These are phyloP conservation scores for Camillea tinctor DNA, from an alignment of 2,329 filamentous ascomycete genomes.

Conservation along the genomic window DNA sequence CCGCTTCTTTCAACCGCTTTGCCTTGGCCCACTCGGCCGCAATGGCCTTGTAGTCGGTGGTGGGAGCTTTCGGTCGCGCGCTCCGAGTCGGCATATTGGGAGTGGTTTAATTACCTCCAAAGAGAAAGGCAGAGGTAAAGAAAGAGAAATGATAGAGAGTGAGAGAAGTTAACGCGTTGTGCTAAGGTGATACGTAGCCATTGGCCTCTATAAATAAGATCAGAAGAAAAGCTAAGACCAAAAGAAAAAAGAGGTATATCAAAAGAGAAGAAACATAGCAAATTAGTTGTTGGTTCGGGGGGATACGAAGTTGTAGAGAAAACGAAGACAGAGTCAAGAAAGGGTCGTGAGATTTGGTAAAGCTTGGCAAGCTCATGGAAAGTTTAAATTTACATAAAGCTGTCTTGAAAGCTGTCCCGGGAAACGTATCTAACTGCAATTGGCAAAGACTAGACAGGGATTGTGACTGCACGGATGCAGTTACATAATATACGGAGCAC, in stretches of 20 bases:
- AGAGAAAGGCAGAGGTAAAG: neutral
- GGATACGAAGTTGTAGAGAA: constrained; percentile 7
- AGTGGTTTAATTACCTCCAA: neutral
- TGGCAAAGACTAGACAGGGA: no score
- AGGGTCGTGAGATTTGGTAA: no score
- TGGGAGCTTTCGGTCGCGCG: constrained; percentile 25
- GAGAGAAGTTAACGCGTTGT: constrained; percentile 13
- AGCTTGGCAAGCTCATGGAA: no score
- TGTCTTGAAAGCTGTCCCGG: constrained; percentile 1
- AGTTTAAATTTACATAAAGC: neutral
- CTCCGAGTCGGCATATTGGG: constrained; percentile 30
- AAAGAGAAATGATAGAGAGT: constrained; percentile 11
- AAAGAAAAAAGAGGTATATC: neutral
- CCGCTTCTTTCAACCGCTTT: constrained; percentile 47
- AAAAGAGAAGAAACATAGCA: constrained; percentile 3
- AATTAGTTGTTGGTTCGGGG: constrained; percentile 3
- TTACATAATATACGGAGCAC: no score
- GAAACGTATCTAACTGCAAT: neutral
- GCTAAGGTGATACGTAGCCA: constrained; percentile 20
- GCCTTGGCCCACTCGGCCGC: constrained; percentile 54
- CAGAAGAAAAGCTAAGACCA: constrained; percentile 1
- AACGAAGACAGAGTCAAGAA: neutral
- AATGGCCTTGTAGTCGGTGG: constrained; percentile 51
- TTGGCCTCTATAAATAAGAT: constrained; percentile 15
- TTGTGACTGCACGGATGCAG: no score